Conservation (phyloP, 768 basidiomycete genomes). For the Leucogyrophana mollusca region DNA sequence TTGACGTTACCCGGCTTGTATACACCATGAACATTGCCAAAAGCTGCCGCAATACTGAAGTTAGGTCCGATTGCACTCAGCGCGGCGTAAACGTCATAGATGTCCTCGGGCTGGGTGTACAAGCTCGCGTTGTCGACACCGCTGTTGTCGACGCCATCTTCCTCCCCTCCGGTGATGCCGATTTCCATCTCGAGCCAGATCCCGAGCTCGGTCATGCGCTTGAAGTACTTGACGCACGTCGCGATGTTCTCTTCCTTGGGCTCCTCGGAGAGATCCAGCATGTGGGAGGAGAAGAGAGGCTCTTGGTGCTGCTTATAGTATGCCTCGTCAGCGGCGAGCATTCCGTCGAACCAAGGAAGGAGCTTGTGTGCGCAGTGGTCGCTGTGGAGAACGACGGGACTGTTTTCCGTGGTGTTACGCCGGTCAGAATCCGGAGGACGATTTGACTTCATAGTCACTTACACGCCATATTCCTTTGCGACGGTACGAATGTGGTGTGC, state of each 20-base stretch:
- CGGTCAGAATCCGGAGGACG: no score
- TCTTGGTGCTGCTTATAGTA: conserved; percentile 90
- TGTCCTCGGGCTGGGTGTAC: conserved; percentile 97
- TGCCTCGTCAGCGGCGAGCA: conserved; percentile 94
- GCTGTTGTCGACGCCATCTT: conserved; percentile 99
- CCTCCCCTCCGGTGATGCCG: conserved; percentile 99
- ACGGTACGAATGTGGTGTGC: conserved; percentile 90
- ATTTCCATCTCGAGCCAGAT: conserved; percentile 99
- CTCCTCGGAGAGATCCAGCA: conserved; percentile 97
- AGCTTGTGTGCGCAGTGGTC: conserved; percentile 99
- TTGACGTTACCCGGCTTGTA: conserved; percentile 99
- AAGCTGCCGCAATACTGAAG: conserved; percentile 97
- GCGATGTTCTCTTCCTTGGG: conserved; percentile 92
- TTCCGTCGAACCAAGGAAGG: conserved; percentile 98
- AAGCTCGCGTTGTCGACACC: conserved; percentile 89
- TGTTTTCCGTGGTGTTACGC: no score
- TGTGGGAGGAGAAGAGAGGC: conserved; percentile 94
- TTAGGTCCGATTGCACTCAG: conserved; percentile 82
- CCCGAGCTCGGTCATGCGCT: conserved; percentile 88
- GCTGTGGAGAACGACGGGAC: conserved; percentile 95
- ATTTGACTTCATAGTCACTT: no score
- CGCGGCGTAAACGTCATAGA: conserved; percentile 89
- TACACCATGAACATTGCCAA: conserved; percentile 99
- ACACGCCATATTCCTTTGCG: conserved; percentile 92
- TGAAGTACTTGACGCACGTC: conserved; percentile 91